Conservation (phyloP, 371 early-diverging fungal genomes). For the Coemansia sp. region DNA sequence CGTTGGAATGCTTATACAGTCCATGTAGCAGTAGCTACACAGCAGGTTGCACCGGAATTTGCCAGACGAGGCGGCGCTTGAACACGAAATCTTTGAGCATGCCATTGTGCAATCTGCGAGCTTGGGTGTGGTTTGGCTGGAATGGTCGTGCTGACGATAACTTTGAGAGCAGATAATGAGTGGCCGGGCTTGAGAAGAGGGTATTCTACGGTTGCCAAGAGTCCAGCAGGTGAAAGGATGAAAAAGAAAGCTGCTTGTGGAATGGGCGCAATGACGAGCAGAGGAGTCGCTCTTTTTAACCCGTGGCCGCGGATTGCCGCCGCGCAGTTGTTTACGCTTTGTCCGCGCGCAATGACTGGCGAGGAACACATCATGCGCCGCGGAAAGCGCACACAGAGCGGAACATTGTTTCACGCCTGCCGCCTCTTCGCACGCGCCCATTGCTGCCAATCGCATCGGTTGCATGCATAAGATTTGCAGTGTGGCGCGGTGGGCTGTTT, state of each 20-base stretch:
- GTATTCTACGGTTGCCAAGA: not conserved
- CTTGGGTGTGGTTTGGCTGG: not conserved
- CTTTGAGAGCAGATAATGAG: not conserved
- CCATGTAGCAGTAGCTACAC: constrained; percentile 18
- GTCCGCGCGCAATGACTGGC: not conserved
- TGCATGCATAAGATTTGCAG: constrained; percentile 6
- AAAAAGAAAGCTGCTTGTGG: not conserved
- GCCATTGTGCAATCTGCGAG: constrained; percentile 10
- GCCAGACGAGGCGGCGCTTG: constrained; percentile 14
- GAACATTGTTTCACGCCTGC: not conserved
- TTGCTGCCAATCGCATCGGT: not conserved
- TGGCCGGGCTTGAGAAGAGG: not conserved
- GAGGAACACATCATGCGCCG: no score
- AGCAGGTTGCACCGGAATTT: constrained; percentile 21
- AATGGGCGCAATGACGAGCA: not conserved
- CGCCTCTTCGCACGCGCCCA: not conserved
- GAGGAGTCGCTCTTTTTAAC: not conserved
- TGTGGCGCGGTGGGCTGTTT: constrained; percentile 6
- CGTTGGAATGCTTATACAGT: constrained; percentile 3
- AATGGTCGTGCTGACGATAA: no score
- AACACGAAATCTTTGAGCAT: constrained; percentile 23
- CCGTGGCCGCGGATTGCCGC: not conserved
- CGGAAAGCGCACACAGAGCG: not conserved
- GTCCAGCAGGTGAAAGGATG: not conserved
- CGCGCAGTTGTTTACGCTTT: not conserved